phyloP scores from a whole-genome alignment of 345 rosid genomes.

The Clausena lansium region DNA sequence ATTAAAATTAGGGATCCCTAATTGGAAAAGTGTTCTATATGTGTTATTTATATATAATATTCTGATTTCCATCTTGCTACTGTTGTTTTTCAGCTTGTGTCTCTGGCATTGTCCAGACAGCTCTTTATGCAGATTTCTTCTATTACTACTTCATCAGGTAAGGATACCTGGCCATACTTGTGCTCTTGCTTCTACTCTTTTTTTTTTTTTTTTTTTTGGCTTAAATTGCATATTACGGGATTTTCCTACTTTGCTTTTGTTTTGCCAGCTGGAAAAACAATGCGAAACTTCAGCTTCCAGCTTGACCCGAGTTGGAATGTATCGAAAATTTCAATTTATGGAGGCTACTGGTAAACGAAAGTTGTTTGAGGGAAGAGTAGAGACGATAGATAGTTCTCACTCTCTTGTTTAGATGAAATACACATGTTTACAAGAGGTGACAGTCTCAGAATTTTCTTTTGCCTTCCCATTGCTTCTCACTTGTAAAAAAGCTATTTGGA shows the following conservation, averaged over 20 bases:
- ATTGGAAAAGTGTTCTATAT: too few species aligned
- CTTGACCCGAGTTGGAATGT: constrained; percentile 35
- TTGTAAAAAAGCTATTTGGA: constrained; percentile 19
- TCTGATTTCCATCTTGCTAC: constrained; percentile 6
- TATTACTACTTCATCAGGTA: constrained; percentile 90
- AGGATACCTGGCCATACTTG: not conserved
- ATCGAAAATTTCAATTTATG: not conserved
- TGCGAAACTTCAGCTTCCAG: constrained; percentile 88
- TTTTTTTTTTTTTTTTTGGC: too few species aligned
- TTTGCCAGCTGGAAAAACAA: constrained; percentile 85
- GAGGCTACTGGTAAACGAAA: not conserved
- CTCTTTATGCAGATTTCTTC: constrained; percentile 90
- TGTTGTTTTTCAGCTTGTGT: constrained; percentile 59
- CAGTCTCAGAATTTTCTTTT: constrained; percentile 5
- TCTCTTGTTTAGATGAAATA: not conserved
- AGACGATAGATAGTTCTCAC: not conserved
- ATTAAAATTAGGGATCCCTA: too few species aligned
- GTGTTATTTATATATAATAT: not conserved
- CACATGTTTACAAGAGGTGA: constrained; percentile 11
- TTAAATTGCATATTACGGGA: not conserved
- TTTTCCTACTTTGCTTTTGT: not conserved
- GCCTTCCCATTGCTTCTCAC: constrained; percentile 12
- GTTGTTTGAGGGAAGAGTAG: not conserved
- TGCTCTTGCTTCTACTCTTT: not conserved
- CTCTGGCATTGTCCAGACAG: constrained; percentile 85